phyloP scores from a whole-genome alignment of 768 basidiomycete species.

The Phaeotremella skinneri region DNA sequence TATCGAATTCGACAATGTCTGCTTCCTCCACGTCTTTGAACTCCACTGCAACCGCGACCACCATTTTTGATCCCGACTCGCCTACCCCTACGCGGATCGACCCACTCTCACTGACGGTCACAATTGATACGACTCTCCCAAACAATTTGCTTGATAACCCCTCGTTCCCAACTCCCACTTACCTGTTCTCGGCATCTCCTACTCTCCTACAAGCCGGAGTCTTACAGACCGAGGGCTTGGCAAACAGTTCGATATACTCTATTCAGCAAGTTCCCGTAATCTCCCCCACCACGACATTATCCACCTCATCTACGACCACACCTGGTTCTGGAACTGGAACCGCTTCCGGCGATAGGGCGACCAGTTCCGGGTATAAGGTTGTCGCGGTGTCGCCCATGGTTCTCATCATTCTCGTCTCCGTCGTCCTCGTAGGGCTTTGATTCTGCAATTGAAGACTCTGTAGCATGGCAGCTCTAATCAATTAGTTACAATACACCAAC shows the following conservation, averaged over 20 bases:
- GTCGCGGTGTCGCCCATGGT: too few relatives aligned
- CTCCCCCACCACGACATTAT: background rate
- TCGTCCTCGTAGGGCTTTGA: too few relatives aligned
- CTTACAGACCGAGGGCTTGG: conserved; percentile 22
- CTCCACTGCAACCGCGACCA: background rate
- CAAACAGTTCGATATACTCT: conserved; percentile 20
- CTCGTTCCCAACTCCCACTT: conserved; percentile 20
- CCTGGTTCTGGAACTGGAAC: background rate
- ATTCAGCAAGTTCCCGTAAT: conserved; percentile 25
- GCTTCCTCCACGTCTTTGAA: conserved; percentile 2
- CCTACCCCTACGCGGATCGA: conserved; percentile 27
- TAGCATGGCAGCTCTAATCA: too few relatives aligned
- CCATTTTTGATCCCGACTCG: conserved; percentile 4
- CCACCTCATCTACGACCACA: background rate
- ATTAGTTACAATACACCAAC: too few relatives aligned
- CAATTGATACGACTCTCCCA: conserved; percentile 24
- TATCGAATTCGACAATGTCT: conserved; percentile 5
- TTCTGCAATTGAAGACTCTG: too few relatives aligned
- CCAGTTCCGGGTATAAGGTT: too few relatives aligned
- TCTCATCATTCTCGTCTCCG: too few relatives aligned
- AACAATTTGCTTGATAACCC: conserved; percentile 25
- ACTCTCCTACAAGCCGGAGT: conserved; percentile 4
- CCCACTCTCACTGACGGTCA: conserved; percentile 20
- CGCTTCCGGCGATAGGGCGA: too few relatives aligned
- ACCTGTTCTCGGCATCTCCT: conserved; percentile 19